Conservation (phyloP, 139 green algal genomes). For the Diplosphaera chodatii region DNA sequence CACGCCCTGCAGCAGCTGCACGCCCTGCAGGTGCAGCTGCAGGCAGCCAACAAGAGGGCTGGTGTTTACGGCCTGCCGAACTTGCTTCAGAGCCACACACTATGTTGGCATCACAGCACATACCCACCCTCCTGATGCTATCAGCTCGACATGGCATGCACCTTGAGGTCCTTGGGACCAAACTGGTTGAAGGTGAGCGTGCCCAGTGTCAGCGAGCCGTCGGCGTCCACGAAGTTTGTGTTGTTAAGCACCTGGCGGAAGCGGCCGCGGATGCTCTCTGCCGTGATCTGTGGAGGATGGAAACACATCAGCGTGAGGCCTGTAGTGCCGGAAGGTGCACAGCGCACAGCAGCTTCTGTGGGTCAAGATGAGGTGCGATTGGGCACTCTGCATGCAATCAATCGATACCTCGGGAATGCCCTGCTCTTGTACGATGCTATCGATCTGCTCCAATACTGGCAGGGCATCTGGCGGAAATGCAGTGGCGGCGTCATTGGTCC, state of each 20-base stretch:
- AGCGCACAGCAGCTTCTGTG: too few species aligned
- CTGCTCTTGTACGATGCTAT: not conserved
- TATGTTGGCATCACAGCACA: too few species aligned
- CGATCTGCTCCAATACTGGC: not conserved
- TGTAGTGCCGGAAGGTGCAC: too few species aligned
- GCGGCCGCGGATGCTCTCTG: not conserved
- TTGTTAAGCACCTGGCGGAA: slow-evolving; percentile 3
- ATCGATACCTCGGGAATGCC: not conserved
- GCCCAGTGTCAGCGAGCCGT: not conserved
- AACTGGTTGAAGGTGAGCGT: slow-evolving; percentile 11
- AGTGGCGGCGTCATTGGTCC: not conserved
- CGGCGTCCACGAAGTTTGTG: slow-evolving; percentile 8
- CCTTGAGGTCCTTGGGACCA: slow-evolving; percentile 3
- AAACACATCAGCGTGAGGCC: too few species aligned
- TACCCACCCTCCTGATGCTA: too few species aligned
- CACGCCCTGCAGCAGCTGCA: not conserved
- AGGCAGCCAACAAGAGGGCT: not conserved
- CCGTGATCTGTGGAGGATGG: too few species aligned
- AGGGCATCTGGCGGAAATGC: not conserved
- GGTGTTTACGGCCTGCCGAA: too few species aligned
- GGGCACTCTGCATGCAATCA: too few species aligned
- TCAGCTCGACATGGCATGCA: too few species aligned
- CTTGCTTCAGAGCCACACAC: too few species aligned
- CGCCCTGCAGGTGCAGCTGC: slow-evolving; percentile 1
- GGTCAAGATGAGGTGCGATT: too few species aligned